A percentile compares a stretch with the other conserved stretches of the same genome.
Evolutionary conservation across 148 eudicot genomes (phyloP).

Genomic region (Euryodendron excelsum): DNA sequence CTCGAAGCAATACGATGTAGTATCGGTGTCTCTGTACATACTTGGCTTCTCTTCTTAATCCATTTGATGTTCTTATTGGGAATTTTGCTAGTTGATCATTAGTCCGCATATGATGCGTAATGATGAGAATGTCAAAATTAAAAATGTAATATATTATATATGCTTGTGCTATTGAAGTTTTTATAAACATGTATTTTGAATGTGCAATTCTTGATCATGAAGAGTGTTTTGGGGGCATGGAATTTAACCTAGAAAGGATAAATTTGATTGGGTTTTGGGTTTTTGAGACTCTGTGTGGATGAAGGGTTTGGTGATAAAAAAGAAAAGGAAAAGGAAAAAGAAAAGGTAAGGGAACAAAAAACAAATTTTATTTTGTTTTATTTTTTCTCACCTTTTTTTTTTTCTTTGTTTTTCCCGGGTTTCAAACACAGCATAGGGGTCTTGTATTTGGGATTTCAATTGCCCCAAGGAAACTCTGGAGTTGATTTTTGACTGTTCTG

Average conservation of each 20-base stretch:
- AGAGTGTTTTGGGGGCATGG: background rate
- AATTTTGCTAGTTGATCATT: background rate
- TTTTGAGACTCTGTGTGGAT: no score
- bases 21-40: background rate
- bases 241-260: background rate
- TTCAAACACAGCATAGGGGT: background rate
- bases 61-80: background rate
- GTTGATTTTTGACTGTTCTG: background rate
- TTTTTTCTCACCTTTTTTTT: no score
- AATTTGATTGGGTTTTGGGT: no score
- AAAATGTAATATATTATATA: background rate
- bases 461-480: no score
- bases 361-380: no score
- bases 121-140: background rate
- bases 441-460: background rate
- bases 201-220: background rate
- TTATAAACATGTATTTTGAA: background rate
- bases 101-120: background rate
- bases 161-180: background rate
- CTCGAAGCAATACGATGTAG: background rate
- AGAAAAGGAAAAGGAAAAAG: no score
- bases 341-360: no score
- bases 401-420: background rate
- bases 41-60: background rate
- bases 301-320: no score